Evolutionary conservation across 139 green algal genomes (phyloP).

Genomic region (Desmodesmus armatus): DNA sequence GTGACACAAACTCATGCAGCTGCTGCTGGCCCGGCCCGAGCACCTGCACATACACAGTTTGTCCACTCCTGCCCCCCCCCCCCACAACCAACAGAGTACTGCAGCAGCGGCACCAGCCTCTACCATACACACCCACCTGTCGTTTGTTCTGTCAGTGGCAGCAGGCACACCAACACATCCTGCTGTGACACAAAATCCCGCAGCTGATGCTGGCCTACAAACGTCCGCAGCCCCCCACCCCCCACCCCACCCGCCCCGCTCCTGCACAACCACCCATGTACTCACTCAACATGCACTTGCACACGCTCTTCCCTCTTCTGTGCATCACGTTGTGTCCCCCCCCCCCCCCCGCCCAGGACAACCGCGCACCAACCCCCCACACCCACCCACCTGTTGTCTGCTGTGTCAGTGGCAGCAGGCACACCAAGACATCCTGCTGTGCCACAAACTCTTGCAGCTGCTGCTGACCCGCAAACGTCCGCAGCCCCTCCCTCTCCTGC

Average conservation of each 20-base stretch:
- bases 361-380: too few relatives aligned
- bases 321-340: too few relatives aligned
- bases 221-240: constrained; percentile 64
- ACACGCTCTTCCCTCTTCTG: too few relatives aligned
- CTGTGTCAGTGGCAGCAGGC: constrained; percentile 69
- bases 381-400: constrained; percentile 51
- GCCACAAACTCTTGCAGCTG: constrained; percentile 56
- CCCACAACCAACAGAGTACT: too few relatives aligned
- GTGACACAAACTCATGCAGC: not conserved
- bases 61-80: too few relatives aligned
- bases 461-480: constrained; percentile 56
- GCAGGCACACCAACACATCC: not conserved
- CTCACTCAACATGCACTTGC: too few relatives aligned
- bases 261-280: not conserved
- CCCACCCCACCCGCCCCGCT: too few relatives aligned
- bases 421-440: constrained; percentile 63
- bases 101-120: too few relatives aligned
- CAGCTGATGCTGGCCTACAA: constrained; percentile 41
- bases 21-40: too few relatives aligned
- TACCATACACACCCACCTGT: constrained; percentile 34
- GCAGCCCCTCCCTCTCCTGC: constrained; percentile 58
- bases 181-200: not conserved
- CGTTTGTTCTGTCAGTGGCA: not conserved
- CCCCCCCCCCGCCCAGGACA: too few relatives aligned
- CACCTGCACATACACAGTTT: too few relatives aligned